Base-by-base conservation (phyloP, 2,329 filamentous ascomycete species). In the Aspergillus awamori region DNA sequence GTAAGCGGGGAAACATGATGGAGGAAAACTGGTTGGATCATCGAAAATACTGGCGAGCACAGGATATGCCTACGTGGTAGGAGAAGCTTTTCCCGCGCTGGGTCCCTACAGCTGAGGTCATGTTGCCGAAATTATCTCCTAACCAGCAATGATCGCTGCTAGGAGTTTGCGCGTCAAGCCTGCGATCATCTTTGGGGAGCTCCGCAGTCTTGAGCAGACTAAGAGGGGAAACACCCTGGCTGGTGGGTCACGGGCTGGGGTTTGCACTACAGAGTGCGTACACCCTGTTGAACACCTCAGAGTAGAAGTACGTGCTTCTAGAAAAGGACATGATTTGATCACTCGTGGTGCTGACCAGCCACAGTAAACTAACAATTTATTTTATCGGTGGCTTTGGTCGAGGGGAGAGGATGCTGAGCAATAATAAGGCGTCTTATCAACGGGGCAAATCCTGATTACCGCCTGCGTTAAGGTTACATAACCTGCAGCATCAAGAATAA, bases 141-240 rank as follows among this genome's bases (percentile, higher is more conserved):
- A 53, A 56, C 26, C 30, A 59, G 61, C 56, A 65, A 57, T 22
- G 63, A 67, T 67, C 63, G 65, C 63, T 64, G 57, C 39, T 49
- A 49, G 56, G 47, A 58, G 51, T 53, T 53, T 65, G 63, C 63
- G 65, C 61, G 65, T 67, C 63, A 63, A 53, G 43, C 8, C 54
- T 39, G 17, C 48, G n/a, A 51, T 39, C 22, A 51, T 39, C 22
- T 51, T 39, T 51, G 43, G 49, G 36, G 26, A 48, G 60, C 56
- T 56, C 60, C 60, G 60, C 52, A 52, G 57, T 26, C 55, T 59
- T 56, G 6, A 24, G 20, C 22, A 52, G 26, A 51, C 47, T 51
- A 30, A 30, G 47, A 49, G 45, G 47, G 47, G 47, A 28, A 30
- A 51, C n/a, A 51, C 45, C 24, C 45, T 49, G 45, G 22, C 45